These are phyloP conservation scores for Blastobotrys muscicola DNA, from an alignment of 805 yeast species.

Conservation along the genomic window DNA sequence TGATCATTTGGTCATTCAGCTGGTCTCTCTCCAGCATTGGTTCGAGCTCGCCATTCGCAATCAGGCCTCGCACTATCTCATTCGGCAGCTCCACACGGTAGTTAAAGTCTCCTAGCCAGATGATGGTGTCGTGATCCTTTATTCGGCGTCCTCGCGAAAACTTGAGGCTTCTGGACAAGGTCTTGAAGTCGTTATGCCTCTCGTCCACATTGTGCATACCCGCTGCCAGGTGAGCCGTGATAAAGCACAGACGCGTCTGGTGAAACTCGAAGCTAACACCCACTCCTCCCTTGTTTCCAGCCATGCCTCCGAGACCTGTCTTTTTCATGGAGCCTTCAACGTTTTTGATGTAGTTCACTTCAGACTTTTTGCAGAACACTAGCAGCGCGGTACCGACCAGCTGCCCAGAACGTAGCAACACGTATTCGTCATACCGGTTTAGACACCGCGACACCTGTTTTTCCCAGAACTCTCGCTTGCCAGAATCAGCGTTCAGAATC, in stretches of 20 bases:
- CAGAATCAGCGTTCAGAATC: constrained; percentile 74
- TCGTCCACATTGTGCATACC: constrained; percentile 77
- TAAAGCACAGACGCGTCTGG: constrained; percentile 67
- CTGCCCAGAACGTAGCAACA: constrained; percentile 72
- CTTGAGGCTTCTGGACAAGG: constrained; percentile 63
- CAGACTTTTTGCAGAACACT: constrained; percentile 56
- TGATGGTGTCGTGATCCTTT: constrained; percentile 72
- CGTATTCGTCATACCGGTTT: constrained; percentile 48
- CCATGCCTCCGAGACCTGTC: constrained; percentile 93
- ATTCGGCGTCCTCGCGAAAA: constrained; percentile 71
- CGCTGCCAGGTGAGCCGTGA: constrained; percentile 91
- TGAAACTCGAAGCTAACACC: constrained; percentile 84
- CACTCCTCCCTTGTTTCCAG: constrained; percentile 96
- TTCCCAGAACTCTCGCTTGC: constrained; percentile 75
- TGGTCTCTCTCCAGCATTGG: constrained; percentile 67
- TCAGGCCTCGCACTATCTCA: constrained; percentile 57
- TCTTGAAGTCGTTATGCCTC: constrained; percentile 73
- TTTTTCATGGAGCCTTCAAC: constrained; percentile 94
- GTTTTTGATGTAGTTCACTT: constrained; percentile 53
- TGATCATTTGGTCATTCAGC: constrained; percentile 60
- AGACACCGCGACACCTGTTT: constrained; percentile 51
- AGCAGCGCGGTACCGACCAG: constrained; percentile 80
- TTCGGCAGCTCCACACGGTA: constrained; percentile 65
- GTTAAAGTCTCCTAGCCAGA: constrained; percentile 95
- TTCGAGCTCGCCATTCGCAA: constrained; percentile 37